These are phyloP conservation scores for Neurospora tetrasperma DNA, from an alignment of 495 filamentous ascomycete genomes.

Conservation along the genomic window DNA sequence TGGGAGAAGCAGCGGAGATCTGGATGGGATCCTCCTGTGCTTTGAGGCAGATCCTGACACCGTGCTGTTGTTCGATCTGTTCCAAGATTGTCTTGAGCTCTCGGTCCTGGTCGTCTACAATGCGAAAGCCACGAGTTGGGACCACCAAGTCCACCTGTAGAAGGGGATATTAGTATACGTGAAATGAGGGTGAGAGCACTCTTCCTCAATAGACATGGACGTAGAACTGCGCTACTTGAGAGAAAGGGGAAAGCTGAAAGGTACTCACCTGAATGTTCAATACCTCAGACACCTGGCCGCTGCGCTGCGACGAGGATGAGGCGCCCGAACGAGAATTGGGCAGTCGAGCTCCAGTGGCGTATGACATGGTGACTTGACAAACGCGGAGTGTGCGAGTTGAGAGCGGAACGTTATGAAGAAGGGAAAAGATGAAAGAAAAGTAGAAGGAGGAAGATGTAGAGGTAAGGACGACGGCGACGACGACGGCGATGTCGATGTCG, in stretches of 20 bases:
- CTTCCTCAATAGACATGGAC: background rate
- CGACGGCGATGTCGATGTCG: background rate
- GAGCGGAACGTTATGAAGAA: background rate
- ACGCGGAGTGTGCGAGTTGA: background rate
- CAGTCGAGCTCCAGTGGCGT: background rate
- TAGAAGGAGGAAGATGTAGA: background rate
- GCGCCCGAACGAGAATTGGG: background rate
- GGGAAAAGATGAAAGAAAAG: background rate
- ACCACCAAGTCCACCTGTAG: background rate
- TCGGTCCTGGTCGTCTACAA: slow-evolving; percentile 9
- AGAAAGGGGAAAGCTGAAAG: background rate
- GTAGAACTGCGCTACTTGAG: background rate
- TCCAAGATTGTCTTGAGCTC: slow-evolving; percentile 4
- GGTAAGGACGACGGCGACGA: background rate
- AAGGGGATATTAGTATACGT: background rate
- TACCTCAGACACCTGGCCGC: background rate
- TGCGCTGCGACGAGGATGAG: background rate
- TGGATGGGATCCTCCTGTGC: background rate
- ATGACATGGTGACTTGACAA: background rate
- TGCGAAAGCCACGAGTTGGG: slow-evolving; percentile 2
- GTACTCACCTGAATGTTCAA: background rate
- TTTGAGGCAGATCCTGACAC: slow-evolving; percentile 5
- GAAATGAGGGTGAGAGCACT: background rate
- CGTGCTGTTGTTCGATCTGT: slow-evolving; percentile 6
- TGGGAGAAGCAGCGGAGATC: slow-evolving; percentile 5